Conservation (phyloP, 495 filamentous ascomycete genomes). For the Xylaria bambusicola region DNA sequence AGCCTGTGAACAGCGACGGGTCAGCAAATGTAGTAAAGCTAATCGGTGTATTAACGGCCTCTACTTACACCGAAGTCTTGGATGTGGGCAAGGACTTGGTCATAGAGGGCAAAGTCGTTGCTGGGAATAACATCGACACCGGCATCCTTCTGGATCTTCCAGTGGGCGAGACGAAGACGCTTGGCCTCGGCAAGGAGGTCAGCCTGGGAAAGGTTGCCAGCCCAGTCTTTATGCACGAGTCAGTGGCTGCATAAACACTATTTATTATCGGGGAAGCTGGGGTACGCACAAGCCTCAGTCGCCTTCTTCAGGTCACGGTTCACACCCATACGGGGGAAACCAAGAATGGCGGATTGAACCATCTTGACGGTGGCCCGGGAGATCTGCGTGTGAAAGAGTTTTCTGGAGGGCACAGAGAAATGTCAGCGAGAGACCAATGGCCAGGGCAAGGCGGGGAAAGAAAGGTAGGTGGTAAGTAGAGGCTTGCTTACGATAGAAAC, state of each 20-base stretch:
- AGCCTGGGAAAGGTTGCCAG: slow-evolving; percentile 83
- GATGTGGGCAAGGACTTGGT: slow-evolving; percentile 98
- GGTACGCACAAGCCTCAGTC: slow-evolving; percentile 70
- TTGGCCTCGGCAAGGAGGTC: slow-evolving; percentile 92
- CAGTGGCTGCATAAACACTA: slow-evolving; percentile 9
- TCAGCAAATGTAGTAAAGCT: slow-evolving; percentile 16
- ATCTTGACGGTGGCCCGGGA: slow-evolving; percentile 56
- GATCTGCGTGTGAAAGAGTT: slow-evolving; percentile 26
- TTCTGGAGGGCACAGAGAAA: slow-evolving; percentile 17
- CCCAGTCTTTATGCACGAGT: slow-evolving; percentile 67
- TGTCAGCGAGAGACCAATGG: slow-evolving; percentile 2
- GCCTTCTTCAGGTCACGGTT: slow-evolving; percentile 99
- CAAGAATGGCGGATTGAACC: slow-evolving; percentile 76
- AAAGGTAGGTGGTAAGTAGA: slow-evolving; percentile 16
- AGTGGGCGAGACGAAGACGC: slow-evolving; percentile 92
- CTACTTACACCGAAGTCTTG: slow-evolving; percentile 90
- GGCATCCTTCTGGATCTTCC: slow-evolving; percentile 98
- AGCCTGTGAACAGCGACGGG: slow-evolving; percentile 52
- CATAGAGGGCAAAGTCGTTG: slow-evolving; percentile 99
- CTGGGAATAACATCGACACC: slow-evolving; percentile 96
- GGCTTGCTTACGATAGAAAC: slow-evolving; percentile 24
- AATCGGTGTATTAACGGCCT: not conserved
- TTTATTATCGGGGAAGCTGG: not conserved
- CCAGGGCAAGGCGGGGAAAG: slow-evolving; percentile 1
- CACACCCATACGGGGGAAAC: slow-evolving; percentile 93